A percentile compares a stretch with the other conserved stretches of the same genome.
Conservation (phyloP, 768 basidiomycete species). For the Mycena venus region DNA sequence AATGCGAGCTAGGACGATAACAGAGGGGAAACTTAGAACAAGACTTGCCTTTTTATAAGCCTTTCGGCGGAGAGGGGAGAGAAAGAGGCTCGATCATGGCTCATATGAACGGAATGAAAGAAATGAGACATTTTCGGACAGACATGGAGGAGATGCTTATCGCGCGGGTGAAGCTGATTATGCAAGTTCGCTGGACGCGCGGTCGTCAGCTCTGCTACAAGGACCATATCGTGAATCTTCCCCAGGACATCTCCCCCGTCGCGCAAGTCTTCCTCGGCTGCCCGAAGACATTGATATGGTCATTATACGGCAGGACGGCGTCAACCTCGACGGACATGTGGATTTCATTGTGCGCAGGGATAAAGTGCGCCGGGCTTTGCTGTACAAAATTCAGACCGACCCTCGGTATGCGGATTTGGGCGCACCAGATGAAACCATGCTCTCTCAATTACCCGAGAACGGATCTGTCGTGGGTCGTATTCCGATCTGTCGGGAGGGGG, state of each 20-base stretch:
- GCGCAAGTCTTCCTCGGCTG: too few relatives aligned
- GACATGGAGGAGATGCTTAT: slow-evolving; percentile 26
- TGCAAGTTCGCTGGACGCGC: slow-evolving; percentile 20
- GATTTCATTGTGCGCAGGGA: neutral
- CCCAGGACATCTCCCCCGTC: too few relatives aligned
- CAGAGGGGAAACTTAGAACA: too few relatives aligned
- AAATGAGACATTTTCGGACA: too few relatives aligned
- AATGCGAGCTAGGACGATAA: too few relatives aligned
- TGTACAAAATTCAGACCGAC: slow-evolving; percentile 26
- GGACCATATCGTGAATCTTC: neutral
- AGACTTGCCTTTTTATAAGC: too few relatives aligned
- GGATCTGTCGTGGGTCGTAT: slow-evolving; percentile 21
- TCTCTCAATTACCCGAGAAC: slow-evolving; percentile 20
- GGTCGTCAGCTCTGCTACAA: slow-evolving; percentile 29
- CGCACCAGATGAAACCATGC: too few relatives aligned
- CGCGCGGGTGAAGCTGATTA: slow-evolving; percentile 23
- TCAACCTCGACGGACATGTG: slow-evolving; percentile 1
- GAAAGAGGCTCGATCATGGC: too few relatives aligned
- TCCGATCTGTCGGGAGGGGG: slow-evolving; percentile 13
- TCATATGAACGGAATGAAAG: too few relatives aligned
- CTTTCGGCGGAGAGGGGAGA: too few relatives aligned
- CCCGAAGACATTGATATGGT: too few relatives aligned
- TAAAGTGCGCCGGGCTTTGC: slow-evolving; percentile 15
- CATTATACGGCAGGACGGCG: slow-evolving; percentile 6
- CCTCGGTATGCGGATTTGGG: slow-evolving; percentile 12